These are phyloP conservation scores for Cucumis hystrix DNA, from an alignment of 306 rosid genomes.

Conservation along the genomic window DNA sequence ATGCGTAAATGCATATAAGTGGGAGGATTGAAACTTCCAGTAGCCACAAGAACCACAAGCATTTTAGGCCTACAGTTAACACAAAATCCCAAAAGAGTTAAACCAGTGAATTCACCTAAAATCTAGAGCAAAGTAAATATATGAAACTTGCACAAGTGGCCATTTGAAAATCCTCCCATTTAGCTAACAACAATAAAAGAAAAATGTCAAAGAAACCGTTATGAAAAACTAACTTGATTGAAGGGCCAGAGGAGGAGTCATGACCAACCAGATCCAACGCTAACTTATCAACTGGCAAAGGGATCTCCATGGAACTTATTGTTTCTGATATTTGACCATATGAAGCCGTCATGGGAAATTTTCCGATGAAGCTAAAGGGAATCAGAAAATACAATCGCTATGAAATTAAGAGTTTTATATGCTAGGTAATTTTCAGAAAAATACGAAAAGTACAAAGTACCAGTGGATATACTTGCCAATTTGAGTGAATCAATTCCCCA, in stretches of 20 bases:
- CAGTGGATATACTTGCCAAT: not conserved
- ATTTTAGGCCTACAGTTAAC: conserved; percentile 28
- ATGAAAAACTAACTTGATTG: not conserved
- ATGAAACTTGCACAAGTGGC: not conserved
- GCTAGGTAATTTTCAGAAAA: not conserved
- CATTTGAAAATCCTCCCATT: not conserved
- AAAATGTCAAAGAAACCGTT: not conserved
- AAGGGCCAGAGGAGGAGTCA: not conserved
- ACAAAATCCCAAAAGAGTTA: not conserved
- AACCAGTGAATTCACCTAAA: not conserved
- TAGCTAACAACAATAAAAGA: not conserved
- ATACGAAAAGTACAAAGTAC: not conserved
- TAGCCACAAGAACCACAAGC: conserved; percentile 53
- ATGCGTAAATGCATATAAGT: conserved; percentile 90
- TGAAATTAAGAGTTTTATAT: not conserved
- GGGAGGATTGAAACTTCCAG: conserved; percentile 94
- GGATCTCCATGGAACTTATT: not conserved
- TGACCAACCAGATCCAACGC: not conserved
- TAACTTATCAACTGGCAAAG: conserved; percentile 2
- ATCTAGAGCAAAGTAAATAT: not conserved
- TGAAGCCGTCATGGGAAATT: conserved; percentile 6
- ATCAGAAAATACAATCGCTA: conserved; percentile 1
- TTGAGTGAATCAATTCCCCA: not conserved
- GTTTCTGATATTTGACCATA: not conserved
- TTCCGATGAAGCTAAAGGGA: conserved; percentile 19